A percentile compares a stretch with the other conserved stretches of the same genome.
phyloP scores from a whole-genome alignment of 73 alveolate genomes.

The Durusdinium trenchii region DNA sequence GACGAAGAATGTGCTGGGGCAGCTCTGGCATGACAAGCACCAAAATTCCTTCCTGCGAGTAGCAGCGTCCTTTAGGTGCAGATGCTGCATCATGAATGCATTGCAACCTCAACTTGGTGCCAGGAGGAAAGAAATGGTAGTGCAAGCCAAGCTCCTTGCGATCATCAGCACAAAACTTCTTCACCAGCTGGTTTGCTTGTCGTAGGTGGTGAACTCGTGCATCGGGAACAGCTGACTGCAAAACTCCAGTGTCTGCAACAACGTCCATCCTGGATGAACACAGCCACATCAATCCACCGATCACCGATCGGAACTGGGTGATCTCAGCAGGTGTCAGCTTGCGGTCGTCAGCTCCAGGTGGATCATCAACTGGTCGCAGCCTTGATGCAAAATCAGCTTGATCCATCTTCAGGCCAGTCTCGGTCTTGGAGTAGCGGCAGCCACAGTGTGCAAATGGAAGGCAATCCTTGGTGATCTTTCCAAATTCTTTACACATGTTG shows the following conservation, averaged over 20 bases:
- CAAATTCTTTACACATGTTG: not conserved
- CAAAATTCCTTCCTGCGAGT: constrained; percentile 25
- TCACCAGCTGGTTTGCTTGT: constrained; percentile 26
- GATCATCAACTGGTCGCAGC: not conserved
- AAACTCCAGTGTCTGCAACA: not conserved
- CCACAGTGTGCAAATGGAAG: constrained; percentile 38
- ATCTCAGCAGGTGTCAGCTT: not conserved
- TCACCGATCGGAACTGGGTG: not conserved
- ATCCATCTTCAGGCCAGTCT: not conserved
- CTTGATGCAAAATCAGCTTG: not conserved
- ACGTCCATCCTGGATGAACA: constrained; percentile 11
- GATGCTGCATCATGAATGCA: not conserved
- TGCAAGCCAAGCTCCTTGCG: not conserved
- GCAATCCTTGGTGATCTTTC: not conserved
- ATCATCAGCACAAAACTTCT: not conserved
- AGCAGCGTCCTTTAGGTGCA: not conserved
- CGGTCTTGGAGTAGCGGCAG: not conserved
- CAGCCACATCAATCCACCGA: constrained; percentile 40
- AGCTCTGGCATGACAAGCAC: not conserved
- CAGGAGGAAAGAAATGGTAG: not conserved
- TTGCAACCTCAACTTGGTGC: not conserved
- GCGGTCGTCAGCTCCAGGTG: not conserved
- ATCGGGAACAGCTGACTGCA: not conserved
- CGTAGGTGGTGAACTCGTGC: constrained; percentile 1
- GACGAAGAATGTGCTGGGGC: too few relatives aligned